phyloP scores from a whole-genome alignment of 2,329 filamentous ascomycete species.

The Claviceps arundinis region DNA sequence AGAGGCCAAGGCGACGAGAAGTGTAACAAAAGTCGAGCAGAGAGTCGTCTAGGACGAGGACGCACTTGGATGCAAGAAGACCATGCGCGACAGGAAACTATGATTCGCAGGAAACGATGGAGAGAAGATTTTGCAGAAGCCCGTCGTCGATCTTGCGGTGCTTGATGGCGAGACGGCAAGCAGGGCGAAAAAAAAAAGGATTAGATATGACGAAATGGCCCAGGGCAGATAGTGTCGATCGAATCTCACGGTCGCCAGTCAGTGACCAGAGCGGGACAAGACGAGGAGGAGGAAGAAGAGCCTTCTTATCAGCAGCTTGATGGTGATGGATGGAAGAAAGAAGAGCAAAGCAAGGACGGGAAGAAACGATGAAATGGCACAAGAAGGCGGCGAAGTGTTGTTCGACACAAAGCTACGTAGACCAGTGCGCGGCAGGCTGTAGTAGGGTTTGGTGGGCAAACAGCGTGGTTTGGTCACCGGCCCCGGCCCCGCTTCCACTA shows the following conservation, averaged over 20 bases:
- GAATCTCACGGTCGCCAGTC: background rate
- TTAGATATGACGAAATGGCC: background rate
- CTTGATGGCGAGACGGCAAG: slow-evolving; percentile 3
- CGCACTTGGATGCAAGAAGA: slow-evolving; percentile 13
- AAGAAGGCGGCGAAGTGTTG: slow-evolving; percentile 4
- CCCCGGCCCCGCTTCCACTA: too few species aligned
- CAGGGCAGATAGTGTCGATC: background rate
- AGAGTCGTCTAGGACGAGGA: slow-evolving; percentile 14
- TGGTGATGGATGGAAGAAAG: slow-evolving; percentile 1
- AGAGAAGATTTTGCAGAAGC: slow-evolving; percentile 3
- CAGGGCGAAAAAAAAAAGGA: slow-evolving; percentile 5
- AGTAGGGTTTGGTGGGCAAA: background rate
- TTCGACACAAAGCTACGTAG: background rate
- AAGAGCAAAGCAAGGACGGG: background rate
- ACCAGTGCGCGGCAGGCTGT: background rate
- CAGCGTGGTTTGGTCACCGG: background rate
- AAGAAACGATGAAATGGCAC: slow-evolving; percentile 1
- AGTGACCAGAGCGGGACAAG: background rate
- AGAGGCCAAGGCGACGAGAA: slow-evolving; percentile 2
- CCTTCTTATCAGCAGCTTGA: background rate
- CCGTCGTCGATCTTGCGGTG: slow-evolving; percentile 9
- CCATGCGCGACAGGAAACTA: slow-evolving; percentile 14
- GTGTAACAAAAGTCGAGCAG: slow-evolving; percentile 16
- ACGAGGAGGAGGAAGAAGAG: background rate
- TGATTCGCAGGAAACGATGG: slow-evolving; percentile 3